Conservation (phyloP, 1,139 yeast genomes). For the Nakaseomyces bracarensis region DNA sequence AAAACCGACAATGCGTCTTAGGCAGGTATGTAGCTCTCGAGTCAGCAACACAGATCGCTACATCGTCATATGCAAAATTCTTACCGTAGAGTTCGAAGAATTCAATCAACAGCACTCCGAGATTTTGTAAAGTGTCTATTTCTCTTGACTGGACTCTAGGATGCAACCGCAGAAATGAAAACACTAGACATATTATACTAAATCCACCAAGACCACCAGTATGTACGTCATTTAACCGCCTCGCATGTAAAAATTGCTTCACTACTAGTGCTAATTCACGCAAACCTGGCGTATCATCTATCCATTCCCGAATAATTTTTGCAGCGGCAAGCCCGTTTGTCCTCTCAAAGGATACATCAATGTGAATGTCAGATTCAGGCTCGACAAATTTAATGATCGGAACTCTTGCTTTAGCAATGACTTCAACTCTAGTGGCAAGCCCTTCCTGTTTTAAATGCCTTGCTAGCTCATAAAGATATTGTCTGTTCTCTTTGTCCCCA, state of each 20-base stretch:
- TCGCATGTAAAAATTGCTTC: slow-evolving; percentile 78
- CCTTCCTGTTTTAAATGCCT: slow-evolving; percentile 54
- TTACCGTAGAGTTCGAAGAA: slow-evolving; percentile 91
- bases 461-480: slow-evolving; percentile 65
- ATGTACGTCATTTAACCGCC: slow-evolving; percentile 84
- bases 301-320: slow-evolving; percentile 67
- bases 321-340: slow-evolving; percentile 85
- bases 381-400: slow-evolving; percentile 94
- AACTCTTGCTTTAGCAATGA: slow-evolving; percentile 89
- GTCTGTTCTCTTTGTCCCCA: slow-evolving; percentile 60
- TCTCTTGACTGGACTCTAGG: slow-evolving; percentile 69
- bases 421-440: slow-evolving; percentile 70
- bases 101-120: slow-evolving; percentile 84
- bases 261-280: slow-evolving; percentile 77
- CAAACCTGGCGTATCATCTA: slow-evolving; percentile 64
- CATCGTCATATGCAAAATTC: slow-evolving; percentile 78
- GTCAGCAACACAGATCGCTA: slow-evolving; percentile 56
- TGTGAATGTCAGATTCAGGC: slow-evolving; percentile 59
- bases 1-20: slow-evolving; percentile 33
- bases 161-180: slow-evolving; percentile 71
- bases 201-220: slow-evolving; percentile 96
- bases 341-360: slow-evolving; percentile 89
- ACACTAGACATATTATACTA: slow-evolving; percentile 80
- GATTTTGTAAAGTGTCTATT: slow-evolving; percentile 61
- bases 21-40: slow-evolving; percentile 49